Evolutionary conservation across 2,329 filamentous ascomycete species (phyloP).

Genomic region (Gremmenia infestans): DNA sequence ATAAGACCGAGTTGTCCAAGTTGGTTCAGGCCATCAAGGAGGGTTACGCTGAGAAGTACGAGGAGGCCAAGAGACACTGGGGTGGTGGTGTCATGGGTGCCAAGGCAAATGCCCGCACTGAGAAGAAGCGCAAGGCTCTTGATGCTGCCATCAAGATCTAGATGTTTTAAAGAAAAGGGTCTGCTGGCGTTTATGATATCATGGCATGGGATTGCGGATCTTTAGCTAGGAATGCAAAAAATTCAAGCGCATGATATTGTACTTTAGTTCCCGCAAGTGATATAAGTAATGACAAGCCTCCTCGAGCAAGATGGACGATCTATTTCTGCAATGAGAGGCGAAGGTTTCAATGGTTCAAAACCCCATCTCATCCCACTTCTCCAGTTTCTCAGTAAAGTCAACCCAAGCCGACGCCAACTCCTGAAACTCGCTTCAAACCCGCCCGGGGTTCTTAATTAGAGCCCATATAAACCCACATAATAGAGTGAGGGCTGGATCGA

Average conservation of each 20-base stretch:
- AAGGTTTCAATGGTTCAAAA: too few relatives aligned
- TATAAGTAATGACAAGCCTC: too few relatives aligned
- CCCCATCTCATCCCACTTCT: too few relatives aligned
- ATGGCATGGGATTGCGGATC: constrained; percentile 27
- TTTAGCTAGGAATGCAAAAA: constrained; percentile 30
- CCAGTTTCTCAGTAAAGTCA: too few relatives aligned
- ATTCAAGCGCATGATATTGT: constrained; percentile 33
- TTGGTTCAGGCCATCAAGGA: constrained; percentile 96
- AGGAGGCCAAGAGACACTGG: constrained; percentile 89
- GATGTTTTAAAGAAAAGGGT: constrained; percentile 29
- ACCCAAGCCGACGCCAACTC: too few relatives aligned
- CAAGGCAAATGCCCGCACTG: constrained; percentile 75
- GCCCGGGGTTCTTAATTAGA: too few relatives aligned
- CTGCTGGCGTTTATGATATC: constrained; percentile 31
- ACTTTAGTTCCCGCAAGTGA: constrained; percentile 11
- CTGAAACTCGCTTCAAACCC: too few relatives aligned
- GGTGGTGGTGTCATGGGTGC: constrained; percentile 99
- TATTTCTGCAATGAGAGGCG: too few relatives aligned
- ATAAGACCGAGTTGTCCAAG: constrained; percentile 98
- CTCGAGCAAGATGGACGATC: too few relatives aligned
- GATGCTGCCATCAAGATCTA: constrained; percentile 98
- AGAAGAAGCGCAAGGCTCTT: constrained; percentile 74
- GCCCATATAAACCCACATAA: too few relatives aligned
- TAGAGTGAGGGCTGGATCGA: too few relatives aligned
- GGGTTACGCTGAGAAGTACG: constrained; percentile 93